phyloP scores from a whole-genome alignment of 2,329 filamentous ascomycete species.

The Calonectria hongkongensis region DNA sequence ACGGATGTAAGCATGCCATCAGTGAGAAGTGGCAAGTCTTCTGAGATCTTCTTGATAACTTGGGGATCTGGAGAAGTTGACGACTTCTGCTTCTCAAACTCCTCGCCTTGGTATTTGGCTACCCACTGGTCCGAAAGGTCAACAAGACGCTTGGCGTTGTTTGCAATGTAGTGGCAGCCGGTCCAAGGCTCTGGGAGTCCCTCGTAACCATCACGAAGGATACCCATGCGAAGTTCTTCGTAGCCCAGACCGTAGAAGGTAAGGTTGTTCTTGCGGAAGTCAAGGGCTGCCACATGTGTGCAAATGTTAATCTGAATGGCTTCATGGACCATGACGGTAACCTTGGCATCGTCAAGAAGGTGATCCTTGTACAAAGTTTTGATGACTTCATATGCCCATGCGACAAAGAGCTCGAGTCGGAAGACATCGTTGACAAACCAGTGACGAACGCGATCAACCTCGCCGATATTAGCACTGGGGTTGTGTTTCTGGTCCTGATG shows the following conservation, averaged over 20 bases:
- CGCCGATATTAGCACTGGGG: conserved; percentile 77
- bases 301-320: conserved; percentile 80
- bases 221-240: conserved; percentile 79
- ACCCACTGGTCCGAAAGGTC: conserved; percentile 76
- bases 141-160: conserved; percentile 76
- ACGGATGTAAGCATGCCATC: conserved; percentile 74
- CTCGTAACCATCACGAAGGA: conserved; percentile 78
- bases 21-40: conserved; percentile 70
- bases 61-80: conserved; percentile 60
- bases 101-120: conserved; percentile 64
- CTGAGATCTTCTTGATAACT: conserved; percentile 67
- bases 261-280: conserved; percentile 83
- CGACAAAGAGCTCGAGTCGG: conserved; percentile 83
- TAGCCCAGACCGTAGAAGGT: conserved; percentile 82
- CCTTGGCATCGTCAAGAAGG: conserved; percentile 71
- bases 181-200: conserved; percentile 91
- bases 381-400: conserved; percentile 86
- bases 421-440: conserved; percentile 89
- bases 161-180: conserved; percentile 77
- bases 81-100: conserved; percentile 56
- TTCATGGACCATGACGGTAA: conserved; percentile 78
- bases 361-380: conserved; percentile 81
- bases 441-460: conserved; percentile 86
- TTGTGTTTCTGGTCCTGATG: conserved; percentile 85
- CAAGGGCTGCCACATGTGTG: conserved; percentile 72